Conservation (phyloP, 352 stramenopile species). For the Hyaloperonospora arabidopsidis region DNA sequence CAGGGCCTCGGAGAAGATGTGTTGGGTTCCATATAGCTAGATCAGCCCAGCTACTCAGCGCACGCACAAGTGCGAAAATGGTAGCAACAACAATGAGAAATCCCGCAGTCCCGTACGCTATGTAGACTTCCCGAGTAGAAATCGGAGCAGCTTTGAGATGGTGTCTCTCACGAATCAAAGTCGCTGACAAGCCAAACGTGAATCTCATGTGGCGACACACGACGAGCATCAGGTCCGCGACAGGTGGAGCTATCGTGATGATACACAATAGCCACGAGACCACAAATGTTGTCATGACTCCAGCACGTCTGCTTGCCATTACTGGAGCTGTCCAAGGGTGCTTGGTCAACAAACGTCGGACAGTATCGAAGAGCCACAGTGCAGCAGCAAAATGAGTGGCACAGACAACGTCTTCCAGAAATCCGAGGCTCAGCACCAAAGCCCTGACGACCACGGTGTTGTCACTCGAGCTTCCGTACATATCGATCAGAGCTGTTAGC, state of each 20-base stretch:
- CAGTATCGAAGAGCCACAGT: conserved; percentile 26
- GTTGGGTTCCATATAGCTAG: conserved; percentile 16
- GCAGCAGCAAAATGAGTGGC: conserved; percentile 19
- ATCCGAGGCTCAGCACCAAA: conserved; percentile 14
- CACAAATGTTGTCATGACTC: conserved; percentile 11
- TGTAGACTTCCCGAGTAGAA: conserved; percentile 26
- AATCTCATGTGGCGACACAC: conserved; percentile 31
- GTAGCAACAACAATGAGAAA: conserved; percentile 14
- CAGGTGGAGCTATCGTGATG: conserved; percentile 23
- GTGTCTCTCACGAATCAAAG: conserved; percentile 21
- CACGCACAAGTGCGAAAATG: conserved; percentile 12
- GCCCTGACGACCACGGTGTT: conserved; percentile 18
- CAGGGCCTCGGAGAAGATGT: neutral
- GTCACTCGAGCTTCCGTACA: conserved; percentile 20
- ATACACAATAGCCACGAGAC: conserved; percentile 26
- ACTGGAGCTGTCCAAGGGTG: neutral
- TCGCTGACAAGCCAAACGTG: conserved; percentile 28
- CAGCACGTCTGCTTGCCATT: conserved; percentile 4
- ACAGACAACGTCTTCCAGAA: conserved; percentile 29
- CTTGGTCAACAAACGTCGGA: conserved; percentile 3
- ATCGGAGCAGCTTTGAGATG: conserved; percentile 30
- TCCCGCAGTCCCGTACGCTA: conserved; percentile 18
- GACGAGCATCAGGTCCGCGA: conserved; percentile 32
- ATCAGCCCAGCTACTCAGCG: conserved; percentile 11
- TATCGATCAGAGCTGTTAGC: conserved; percentile 15